Base-by-base conservation (phyloP, 257 asterid species). In the Nicotiana obtusifolia region DNA sequence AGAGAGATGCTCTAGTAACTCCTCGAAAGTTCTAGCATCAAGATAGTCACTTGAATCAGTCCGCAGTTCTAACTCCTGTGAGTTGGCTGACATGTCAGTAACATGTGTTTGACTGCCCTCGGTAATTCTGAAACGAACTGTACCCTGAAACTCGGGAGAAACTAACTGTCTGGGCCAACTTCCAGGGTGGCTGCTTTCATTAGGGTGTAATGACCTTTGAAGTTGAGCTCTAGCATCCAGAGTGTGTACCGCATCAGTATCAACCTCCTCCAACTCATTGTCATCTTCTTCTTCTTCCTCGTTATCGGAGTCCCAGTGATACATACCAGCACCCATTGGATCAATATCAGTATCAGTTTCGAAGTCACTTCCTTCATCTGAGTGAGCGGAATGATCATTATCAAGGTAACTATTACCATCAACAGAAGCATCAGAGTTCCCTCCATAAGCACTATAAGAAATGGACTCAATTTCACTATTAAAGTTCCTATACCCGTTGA, bases 301-400 rank as follows among this genome's bases (percentile, higher is more conserved):
- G 7, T 90, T 90, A 24, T 91, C 96, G 0, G 92, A 90, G 86
- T 91, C 87, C 97, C 97, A 94, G 2, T 76, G 93, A 86, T 87
- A 89, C 30, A 87, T 83, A 49, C 97, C 99, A 0, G 97, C 97
- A 83, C 92, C 89, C 99, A 94, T 95, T 59, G 99, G 99, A 81
- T 95, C 97, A 64, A 95, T 92, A 87, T 94, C 98, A 54, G 89
- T 90, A 83, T 91, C 97, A 85, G 90, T 88, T 37, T 94, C 97
- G 15, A 80, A 69, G 52, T 87, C 97, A 84, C 94, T 89, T 76
- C 83, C 92, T 83, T 87, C 90, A 87, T 79, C 88, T 31, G 84
- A 84, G 81, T 76, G 87, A 64, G 75, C 89, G 64, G 85, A 84
- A 66, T 87, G 86, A 35, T 88, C 94, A 78, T 87, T 85, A 65